A percentile compares a stretch with the other conserved stretches of the same genome.
These are phyloP conservation scores for Anisogramma anomala DNA, from an alignment of 2,329 filamentous ascomycete species.

Conservation along the genomic window DNA sequence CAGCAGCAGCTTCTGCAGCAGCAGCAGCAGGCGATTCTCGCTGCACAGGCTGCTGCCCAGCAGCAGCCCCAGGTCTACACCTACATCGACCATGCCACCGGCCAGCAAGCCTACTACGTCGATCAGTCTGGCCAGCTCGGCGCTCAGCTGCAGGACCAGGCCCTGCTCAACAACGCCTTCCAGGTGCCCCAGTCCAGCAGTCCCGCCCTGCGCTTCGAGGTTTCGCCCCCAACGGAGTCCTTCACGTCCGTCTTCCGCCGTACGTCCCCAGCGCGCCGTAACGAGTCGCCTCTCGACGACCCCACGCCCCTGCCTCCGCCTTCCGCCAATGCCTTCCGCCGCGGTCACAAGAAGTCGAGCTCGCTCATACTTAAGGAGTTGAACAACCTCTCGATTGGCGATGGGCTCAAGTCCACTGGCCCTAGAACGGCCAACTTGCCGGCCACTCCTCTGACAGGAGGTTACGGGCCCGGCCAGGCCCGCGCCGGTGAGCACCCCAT, in stretches of 20 bases:
- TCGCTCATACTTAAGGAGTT: constrained; percentile 50
- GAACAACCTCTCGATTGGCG: constrained; percentile 35
- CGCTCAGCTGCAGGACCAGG: constrained; percentile 13
- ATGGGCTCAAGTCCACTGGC: constrained; percentile 46
- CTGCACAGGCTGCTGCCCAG: constrained; percentile 42
- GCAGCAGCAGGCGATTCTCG: constrained; percentile 51
- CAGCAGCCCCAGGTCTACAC: constrained; percentile 63
- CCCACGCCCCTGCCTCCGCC: constrained; percentile 66
- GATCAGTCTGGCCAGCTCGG: constrained; percentile 47
- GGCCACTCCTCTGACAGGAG: constrained; percentile 66
- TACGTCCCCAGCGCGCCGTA: constrained; percentile 53
- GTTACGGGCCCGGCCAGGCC: constrained; percentile 83
- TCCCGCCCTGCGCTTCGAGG: constrained; percentile 61
- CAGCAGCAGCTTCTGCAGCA: constrained; percentile 31
- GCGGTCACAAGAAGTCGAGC: constrained; percentile 81
- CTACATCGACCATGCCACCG: constrained; percentile 76
- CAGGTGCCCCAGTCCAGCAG: constrained; percentile 34
- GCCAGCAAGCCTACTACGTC: constrained; percentile 71
- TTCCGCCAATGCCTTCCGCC: constrained; percentile 84
- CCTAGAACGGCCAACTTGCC: constrained; percentile 76
- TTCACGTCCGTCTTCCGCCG: constrained; percentile 46
- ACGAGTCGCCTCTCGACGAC: constrained; percentile 52
- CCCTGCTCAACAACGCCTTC: constrained; percentile 21
- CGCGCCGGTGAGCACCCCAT: constrained; percentile 90
- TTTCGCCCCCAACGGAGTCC: constrained; percentile 67